Evolutionary conservation across 106 monocot species (phyloP), one percentile per base, ranked within the genome.

Genomic region (Dioscorea alata): DNA sequence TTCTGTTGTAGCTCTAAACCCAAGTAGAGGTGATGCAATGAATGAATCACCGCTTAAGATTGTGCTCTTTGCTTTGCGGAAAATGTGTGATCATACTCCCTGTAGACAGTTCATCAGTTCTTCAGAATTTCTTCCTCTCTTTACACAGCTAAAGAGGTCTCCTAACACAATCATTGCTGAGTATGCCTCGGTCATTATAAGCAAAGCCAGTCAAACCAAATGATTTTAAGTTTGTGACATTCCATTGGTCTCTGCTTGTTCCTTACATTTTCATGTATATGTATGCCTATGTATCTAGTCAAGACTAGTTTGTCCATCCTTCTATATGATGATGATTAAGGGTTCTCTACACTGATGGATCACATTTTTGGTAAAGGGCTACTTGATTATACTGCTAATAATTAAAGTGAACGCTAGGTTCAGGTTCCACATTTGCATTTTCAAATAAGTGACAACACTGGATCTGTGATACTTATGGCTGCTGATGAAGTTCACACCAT

Each of bases 71-170:
- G 81, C 92, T n/a, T 71, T 99, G 68, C 73, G 85, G 20, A 99
- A 90, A 67, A 99, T 99, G 93, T 99, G 89, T 31, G 87, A 87
- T 22, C 93, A 93, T 72, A 53, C 83, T 52, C 61, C 75, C 21
- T 99, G 99, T 68, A 93, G 90, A 49, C 75, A 73, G 10, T 79
- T 71, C 65, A 62, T 99, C 48, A 69, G 87, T 24, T 87, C 93
- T 0, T 86, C 93, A 2, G 84, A 93, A 65, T 74, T 79, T 50
- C 76, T 85, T 33, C 77, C 84, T 20, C 51, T 69, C 28, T 71
- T 99, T 23, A 53, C 64, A 50, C 82, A 79, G 69, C 74, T 99
- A 4, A 90, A 76, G 52, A 19, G 72, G 19, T 93, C 87, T 0
- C 85, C 90, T 64, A 90, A 99, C 67, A 62, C 77, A 16, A 69